Evolutionary conservation across 352 stramenopile genomes (phyloP).

Genomic region (Phytophthora macrochlamydospora): DNA sequence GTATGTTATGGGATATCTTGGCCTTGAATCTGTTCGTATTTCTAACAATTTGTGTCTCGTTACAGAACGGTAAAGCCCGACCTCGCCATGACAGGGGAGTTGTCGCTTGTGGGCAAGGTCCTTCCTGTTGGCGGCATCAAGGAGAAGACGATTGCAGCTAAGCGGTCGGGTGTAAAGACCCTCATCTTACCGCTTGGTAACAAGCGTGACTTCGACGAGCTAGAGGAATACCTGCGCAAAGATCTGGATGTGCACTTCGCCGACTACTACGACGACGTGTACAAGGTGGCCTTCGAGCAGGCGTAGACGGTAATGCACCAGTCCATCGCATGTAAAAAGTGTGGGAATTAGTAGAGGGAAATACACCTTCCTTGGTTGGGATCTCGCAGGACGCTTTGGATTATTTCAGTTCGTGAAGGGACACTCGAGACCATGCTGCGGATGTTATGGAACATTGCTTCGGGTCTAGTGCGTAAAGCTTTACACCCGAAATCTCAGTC

Average conservation of each 20-base stretch:
- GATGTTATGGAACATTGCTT: conserved; percentile 77
- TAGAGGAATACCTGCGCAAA: conserved; percentile 97
- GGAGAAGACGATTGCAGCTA: conserved; percentile 99
- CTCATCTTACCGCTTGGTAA: conserved; percentile 96
- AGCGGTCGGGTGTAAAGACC: conserved; percentile 94
- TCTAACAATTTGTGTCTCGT: conserved; percentile 18
- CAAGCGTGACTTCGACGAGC: conserved; percentile 96
- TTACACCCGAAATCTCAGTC: conserved; percentile 55
- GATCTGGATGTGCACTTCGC: conserved; percentile 97
- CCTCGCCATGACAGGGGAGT: conserved; percentile 98
- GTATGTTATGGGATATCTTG: conserved; percentile 37
- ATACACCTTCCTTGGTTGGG: background rate
- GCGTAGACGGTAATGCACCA: conserved; percentile 17
- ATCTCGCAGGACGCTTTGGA: background rate
- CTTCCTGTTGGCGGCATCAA: conserved; percentile 99
- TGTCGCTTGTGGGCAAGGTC: conserved; percentile 98
- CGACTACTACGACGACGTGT: conserved; percentile 97
- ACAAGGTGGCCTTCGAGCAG: conserved; percentile 92
- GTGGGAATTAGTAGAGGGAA: background rate
- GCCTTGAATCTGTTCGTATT: background rate
- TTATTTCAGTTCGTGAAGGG: background rate
- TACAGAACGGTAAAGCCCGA: conserved; percentile 91
- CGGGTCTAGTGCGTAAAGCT: conserved; percentile 57
- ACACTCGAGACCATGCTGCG: conserved; percentile 51
- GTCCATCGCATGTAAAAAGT: background rate